Evolutionary conservation across 1,284 basidiomycete genomes (phyloP).

Genomic region (Ustanciosporium gigantosporum): DNA sequence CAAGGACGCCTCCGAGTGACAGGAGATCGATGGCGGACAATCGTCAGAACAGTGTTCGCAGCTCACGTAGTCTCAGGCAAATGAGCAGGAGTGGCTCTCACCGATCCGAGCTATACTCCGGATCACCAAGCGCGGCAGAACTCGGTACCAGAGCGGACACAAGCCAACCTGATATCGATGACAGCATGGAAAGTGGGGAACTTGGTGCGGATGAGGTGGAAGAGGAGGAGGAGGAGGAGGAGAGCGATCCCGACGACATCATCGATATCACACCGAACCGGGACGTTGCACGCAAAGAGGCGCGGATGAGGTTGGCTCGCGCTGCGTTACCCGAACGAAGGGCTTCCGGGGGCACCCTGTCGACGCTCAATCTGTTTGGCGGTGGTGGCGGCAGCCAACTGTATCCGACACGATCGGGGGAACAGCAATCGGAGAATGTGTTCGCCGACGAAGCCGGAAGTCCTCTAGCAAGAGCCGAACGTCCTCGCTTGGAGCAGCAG

Average conservation of each 20-base stretch:
- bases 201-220: conserved; percentile 4
- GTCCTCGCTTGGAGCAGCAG: too few species aligned
- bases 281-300: conserved; percentile 30
- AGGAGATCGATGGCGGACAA: neutral
- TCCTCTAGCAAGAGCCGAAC: conserved; percentile 7
- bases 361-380: conserved; percentile 25
- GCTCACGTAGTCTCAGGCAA: neutral
- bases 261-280: conserved; percentile 44
- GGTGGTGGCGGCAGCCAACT: neutral
- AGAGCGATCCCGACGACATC: conserved; percentile 42
- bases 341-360: conserved; percentile 24
- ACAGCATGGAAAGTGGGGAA: conserved; percentile 6
- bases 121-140: conserved; percentile 22
- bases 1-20: conserved; percentile 16
- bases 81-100: conserved; percentile 22
- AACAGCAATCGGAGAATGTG: neutral
- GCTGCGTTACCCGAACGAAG: conserved; percentile 31
- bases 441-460: conserved; percentile 30
- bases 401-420: neutral
- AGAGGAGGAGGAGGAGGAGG: conserved; percentile 18
- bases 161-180: neutral
- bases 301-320: conserved; percentile 32
- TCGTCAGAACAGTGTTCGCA: conserved; percentile 9
- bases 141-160: conserved; percentile 2
- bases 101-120: conserved; percentile 18